Percentiles rank a stretch among this genome's conserved stretches.
Conservation (phyloP, 345 rosid species). For the Hibiscus tridactylites region DNA sequence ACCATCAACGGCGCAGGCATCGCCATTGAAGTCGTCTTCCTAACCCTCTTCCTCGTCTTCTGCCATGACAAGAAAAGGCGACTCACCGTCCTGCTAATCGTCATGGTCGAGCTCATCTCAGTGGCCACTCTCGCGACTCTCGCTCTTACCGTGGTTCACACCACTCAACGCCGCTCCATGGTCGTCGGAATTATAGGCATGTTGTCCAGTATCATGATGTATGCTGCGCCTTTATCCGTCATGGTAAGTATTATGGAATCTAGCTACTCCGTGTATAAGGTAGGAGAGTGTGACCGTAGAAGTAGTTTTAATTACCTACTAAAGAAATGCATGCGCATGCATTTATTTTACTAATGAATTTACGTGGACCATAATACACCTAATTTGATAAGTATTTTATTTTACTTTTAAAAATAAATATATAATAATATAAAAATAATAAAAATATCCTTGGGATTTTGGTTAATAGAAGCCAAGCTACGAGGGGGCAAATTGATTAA, state of each 20-base stretch:
- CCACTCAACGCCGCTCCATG: conserved; percentile 33
- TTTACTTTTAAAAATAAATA: not conserved
- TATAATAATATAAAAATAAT: too few relatives aligned
- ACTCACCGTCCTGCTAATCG: conserved; percentile 18
- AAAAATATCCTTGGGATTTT: too few relatives aligned
- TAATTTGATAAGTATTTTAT: too few relatives aligned
- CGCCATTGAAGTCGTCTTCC: conserved; percentile 43
- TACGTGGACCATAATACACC: too few relatives aligned
- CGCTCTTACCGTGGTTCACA: conserved; percentile 40
- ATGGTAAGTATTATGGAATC: conserved; percentile 44
- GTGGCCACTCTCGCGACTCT: conserved; percentile 23
- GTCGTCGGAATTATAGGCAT: conserved; percentile 57
- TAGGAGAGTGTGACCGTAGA: not conserved
- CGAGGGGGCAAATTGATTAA: too few relatives aligned
- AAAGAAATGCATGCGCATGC: not conserved
- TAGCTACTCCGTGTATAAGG: not conserved
- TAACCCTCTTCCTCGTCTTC: conserved; percentile 37
- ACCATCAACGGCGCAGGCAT: conserved; percentile 72
- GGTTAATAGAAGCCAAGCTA: too few relatives aligned
- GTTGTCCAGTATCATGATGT: conserved; percentile 66
- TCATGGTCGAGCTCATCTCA: conserved; percentile 34
- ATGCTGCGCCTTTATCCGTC: conserved; percentile 73
- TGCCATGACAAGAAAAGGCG: conserved; percentile 32
- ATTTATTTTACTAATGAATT: not conserved
- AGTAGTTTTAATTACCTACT: not conserved